Conservation (phyloP, 306 rosid species). For the Rosa multiflora region DNA sequence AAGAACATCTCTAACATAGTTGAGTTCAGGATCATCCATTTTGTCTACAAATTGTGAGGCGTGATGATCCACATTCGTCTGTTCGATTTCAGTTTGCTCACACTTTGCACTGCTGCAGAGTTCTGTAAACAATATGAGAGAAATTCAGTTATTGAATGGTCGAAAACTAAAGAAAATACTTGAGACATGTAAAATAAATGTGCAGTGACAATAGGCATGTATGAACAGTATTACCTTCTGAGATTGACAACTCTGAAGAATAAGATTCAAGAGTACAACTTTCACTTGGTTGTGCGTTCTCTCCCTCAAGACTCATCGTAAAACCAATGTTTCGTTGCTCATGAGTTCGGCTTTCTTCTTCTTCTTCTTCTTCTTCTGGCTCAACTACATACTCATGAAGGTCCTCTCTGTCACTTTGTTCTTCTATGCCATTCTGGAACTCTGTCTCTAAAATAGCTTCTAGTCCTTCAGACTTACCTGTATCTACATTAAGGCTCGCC, state of each 20-base stretch:
- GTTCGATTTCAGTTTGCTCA: constrained; percentile 25
- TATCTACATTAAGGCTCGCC: constrained; percentile 23
- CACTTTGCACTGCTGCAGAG: constrained; percentile 4
- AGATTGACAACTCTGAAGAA: constrained; percentile 19
- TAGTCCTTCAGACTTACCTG: constrained; percentile 23
- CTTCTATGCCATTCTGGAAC: constrained; percentile 27
- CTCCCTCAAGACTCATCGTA: constrained; percentile 24
- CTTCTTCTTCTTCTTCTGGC: constrained; percentile 18
- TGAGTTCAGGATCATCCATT: constrained; percentile 43
- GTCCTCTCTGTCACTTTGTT: constrained; percentile 26
- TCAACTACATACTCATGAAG: constrained; percentile 26
- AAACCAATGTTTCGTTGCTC: constrained; percentile 32
- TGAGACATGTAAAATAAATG: neutral
- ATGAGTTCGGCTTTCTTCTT: constrained; percentile 24
- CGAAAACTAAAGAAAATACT: neutral
- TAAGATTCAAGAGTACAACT: constrained; percentile 32
- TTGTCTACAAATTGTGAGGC: constrained; percentile 21
- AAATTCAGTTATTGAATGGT: neutral
- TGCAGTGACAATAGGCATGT: neutral
- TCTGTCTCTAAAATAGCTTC: constrained; percentile 38
- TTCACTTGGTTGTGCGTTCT: constrained; percentile 21
- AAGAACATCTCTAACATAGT: constrained; percentile 56
- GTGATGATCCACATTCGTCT: constrained; percentile 18
- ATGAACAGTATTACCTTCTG: constrained; percentile 48
- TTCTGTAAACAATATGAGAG: constrained; percentile 13